Base-by-base conservation (phyloP, 192 early-diverging fungal species). In the Chytriomyces sp. region DNA sequence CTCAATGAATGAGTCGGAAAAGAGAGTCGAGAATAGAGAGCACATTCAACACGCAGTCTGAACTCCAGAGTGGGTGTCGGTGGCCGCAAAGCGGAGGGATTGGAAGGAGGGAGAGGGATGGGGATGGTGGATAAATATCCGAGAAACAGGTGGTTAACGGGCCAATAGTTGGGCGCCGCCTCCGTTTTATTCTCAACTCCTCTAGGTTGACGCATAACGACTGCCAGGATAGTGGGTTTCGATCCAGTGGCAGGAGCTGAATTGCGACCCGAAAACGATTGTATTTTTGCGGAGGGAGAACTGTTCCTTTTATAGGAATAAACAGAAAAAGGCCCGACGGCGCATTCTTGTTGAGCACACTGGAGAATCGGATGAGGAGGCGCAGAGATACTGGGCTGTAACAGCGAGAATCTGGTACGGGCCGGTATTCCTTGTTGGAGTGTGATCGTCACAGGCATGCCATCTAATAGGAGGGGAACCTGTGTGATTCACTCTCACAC, bases 171-270 rank as follows among this genome's bases (percentile, higher is more conserved):
- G 5, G 53, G 53, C 53, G 20, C 20, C 53, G 53, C 53, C 53
- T 57, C 53, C 53, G 53, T 57, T 57, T 57, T 57, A 57, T 57
- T 57, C 53, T 57, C 53, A 57, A n/a, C 53, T 57, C 53, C 53
- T 57, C 53, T 57, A 57, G 53, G 53, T 57, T 20, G 35, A 57
- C 20, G 16, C 53, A n/a, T 13, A 57, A 57, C 53, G 53, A 20
- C 53, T 57, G 20, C 53, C 53, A 35, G 35, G 62, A 64, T 35
- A 64, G 20, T 64, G 62, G 35, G 11, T 20, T 20, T 64, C 62
- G 23, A 35, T 20, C 62, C 62, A 64, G 35, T 64, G 35, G 62
- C 62, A 28, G 20, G 62, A 35, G 62, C 35, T 64, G 35, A 64
- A 28, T 20, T 28, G 20, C 23, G 23, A 13, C 23, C 11, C 62